Conservation (phyloP, 805 yeast species). For the Wickerhamomyces bovis region DNA sequence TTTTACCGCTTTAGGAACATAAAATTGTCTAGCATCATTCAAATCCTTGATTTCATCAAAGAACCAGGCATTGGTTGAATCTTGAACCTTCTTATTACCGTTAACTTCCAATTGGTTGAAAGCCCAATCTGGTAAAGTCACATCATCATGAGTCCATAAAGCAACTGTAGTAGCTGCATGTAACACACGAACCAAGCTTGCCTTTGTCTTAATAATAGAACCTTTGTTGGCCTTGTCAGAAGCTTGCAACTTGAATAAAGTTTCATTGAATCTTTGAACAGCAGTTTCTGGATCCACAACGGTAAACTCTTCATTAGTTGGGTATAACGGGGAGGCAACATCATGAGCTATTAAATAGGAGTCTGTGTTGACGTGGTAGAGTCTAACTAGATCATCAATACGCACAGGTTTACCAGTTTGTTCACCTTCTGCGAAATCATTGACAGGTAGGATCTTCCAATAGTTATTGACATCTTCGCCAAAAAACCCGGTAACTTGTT, state of each 20-base stretch:
- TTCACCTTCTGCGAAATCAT: constrained; percentile 35
- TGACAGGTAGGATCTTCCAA: constrained; percentile 78
- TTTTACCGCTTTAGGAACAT: constrained; percentile 58
- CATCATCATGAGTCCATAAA: constrained; percentile 88
- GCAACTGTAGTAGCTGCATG: constrained; percentile 89
- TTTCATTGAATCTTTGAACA: constrained; percentile 54
- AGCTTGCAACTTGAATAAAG: constrained; percentile 70
- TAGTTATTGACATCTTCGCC: constrained; percentile 61
- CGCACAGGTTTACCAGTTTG: constrained; percentile 44
- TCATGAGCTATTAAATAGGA: constrained; percentile 85
- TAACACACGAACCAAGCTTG: constrained; percentile 59
- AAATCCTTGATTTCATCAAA: constrained; percentile 66
- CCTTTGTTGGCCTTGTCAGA: constrained; percentile 45
- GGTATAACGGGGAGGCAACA: constrained; percentile 87
- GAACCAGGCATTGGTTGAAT: constrained; percentile 65
- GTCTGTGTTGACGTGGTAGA: constrained; percentile 75
- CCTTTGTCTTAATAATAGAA: constrained; percentile 59
- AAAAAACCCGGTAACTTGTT: constrained; percentile 77
- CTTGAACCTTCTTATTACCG: constrained; percentile 80
- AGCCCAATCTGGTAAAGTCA: constrained; percentile 91
- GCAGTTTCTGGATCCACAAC: constrained; percentile 61
- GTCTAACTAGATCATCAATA: constrained; percentile 70
- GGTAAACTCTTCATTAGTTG: constrained; percentile 93
- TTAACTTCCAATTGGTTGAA: constrained; percentile 87
- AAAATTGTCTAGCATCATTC: constrained; percentile 54